Percentiles rank a stretch among this genome's conserved stretches.
Conservation (phyloP, 139 green algal species). For the Tetradesmus lagerheimii region DNA sequence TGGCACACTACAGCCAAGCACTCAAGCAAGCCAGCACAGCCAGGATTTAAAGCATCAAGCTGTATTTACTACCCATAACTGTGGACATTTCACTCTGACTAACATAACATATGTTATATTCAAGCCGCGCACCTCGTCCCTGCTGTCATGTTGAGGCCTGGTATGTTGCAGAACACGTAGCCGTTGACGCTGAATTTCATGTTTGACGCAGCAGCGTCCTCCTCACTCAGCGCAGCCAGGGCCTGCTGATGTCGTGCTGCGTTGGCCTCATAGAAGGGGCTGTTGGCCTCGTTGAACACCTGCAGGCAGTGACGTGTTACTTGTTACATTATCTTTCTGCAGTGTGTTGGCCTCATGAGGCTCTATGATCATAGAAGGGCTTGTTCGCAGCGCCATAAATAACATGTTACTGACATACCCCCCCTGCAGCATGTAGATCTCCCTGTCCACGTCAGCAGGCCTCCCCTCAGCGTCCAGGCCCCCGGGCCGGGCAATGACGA, state of each 20-base stretch:
- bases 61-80: no score
- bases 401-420: no score
- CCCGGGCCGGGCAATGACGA: slow-evolving; percentile 48
- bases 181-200: slow-evolving; percentile 77
- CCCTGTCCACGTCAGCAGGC: slow-evolving; percentile 50
- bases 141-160: slow-evolving; percentile 39
- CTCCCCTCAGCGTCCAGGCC: slow-evolving; percentile 3
- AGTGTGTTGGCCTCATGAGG: no score
- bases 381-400: no score
- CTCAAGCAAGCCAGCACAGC: no score
- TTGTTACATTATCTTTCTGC: no score
- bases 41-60: no score
- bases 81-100: no score
- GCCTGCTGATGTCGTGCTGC: not conserved
- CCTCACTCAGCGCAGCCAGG: slow-evolving; percentile 21
- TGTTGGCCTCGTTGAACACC: slow-evolving; percentile 63
- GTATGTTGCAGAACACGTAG: slow-evolving; percentile 71
- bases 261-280: slow-evolving; percentile 53
- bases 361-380: no score
- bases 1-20: no score
- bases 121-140: slow-evolving; percentile 56
- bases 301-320: no score
- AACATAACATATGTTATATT: no score
- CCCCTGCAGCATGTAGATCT: slow-evolving; percentile 53
- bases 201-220: slow-evolving; percentile 59